phyloP scores from a whole-genome alignment of 768 basidiomycete genomes.

The Steccherinum ochraceum region DNA sequence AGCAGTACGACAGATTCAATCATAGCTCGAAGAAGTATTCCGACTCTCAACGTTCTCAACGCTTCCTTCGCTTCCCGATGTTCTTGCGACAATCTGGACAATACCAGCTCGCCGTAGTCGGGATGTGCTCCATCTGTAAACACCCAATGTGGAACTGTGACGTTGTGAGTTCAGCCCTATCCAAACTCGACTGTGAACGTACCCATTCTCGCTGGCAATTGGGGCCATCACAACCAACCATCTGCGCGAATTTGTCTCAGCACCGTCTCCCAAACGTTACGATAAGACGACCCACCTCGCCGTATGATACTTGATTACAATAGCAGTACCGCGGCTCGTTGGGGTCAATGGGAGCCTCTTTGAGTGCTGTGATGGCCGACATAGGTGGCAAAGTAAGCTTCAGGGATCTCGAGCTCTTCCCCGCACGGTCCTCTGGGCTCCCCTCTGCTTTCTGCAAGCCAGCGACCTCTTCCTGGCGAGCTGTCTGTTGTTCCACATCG shows the following conservation, averaged over 20 bases:
- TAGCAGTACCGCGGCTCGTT: conserved; percentile 54
- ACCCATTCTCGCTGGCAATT: conserved; percentile 82
- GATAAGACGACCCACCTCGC: conserved; percentile 60
- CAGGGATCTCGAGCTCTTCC: conserved; percentile 16
- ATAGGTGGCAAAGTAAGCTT: conserved; percentile 32
- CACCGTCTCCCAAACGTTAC: background rate
- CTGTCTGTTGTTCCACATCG: background rate
- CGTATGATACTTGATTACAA: conserved; percentile 75
- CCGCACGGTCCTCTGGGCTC: background rate
- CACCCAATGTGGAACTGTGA: conserved; percentile 72
- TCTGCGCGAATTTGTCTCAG: conserved; percentile 32
- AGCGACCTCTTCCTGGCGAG: background rate
- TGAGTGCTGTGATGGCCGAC: conserved; percentile 3
- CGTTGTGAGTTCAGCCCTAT: too few relatives aligned
- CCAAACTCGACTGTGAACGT: too few relatives aligned
- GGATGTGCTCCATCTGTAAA: conserved; percentile 51
- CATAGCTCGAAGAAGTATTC: conserved; percentile 7
- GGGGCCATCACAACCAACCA: conserved; percentile 81
- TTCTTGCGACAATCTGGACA: conserved; percentile 50
- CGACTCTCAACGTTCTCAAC: conserved; percentile 26
- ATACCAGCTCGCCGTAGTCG: conserved; percentile 56
- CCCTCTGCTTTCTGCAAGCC: background rate
- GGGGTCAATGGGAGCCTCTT: background rate
- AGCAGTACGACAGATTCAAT: conserved; percentile 1
- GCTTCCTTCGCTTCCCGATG: conserved; percentile 13